Percentiles rank a stretch among this genome's conserved stretches.
Conservation (phyloP, 2,329 filamentous ascomycete genomes). For the Arthroderma sp. region DNA sequence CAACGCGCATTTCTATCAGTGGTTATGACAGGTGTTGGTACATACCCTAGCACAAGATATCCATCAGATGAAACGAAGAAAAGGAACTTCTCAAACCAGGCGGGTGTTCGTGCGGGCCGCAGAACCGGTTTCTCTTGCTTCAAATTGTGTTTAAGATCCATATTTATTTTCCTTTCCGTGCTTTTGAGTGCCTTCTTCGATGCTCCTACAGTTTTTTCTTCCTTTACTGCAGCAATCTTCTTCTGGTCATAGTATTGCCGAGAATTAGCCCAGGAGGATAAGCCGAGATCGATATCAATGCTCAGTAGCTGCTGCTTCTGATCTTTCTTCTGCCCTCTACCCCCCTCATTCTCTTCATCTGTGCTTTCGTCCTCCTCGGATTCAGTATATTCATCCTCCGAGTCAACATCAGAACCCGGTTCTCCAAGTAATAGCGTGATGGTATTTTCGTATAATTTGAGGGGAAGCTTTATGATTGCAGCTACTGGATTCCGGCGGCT, state of each 20-base stretch:
- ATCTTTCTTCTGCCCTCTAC: constrained; percentile 11
- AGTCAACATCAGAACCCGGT: constrained; percentile 48
- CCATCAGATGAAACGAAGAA: constrained; percentile 95
- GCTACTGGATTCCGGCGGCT: constrained; percentile 71
- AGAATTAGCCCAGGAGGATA: constrained; percentile 81
- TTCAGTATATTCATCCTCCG: constrained; percentile 31
- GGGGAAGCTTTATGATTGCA: constrained; percentile 67
- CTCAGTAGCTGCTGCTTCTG: constrained; percentile 35
- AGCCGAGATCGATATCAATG: constrained; percentile 71
- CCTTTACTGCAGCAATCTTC: constrained; percentile 69
- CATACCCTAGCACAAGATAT: constrained; percentile 67
- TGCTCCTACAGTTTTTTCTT: constrained; percentile 72
- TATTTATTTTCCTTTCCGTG: constrained; percentile 74
- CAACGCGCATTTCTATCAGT: not conserved
- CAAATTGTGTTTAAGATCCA: constrained; percentile 72
- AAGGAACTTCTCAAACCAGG: constrained; percentile 96
- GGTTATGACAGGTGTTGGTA: constrained; percentile 2
- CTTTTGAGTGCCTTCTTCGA: constrained; percentile 75
- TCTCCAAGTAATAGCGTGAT: constrained; percentile 70
- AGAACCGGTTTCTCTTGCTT: constrained; percentile 86
- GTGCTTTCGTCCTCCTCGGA: constrained; percentile 30
- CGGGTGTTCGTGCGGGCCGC: constrained; percentile 64
- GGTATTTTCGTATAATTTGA: constrained; percentile 82
- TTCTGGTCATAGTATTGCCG: constrained; percentile 85
- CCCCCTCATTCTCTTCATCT: constrained; percentile 20